phyloP scores from a whole-genome alignment of 1,139 yeast species.

The Saccharomycopsis hybrid region DNA sequence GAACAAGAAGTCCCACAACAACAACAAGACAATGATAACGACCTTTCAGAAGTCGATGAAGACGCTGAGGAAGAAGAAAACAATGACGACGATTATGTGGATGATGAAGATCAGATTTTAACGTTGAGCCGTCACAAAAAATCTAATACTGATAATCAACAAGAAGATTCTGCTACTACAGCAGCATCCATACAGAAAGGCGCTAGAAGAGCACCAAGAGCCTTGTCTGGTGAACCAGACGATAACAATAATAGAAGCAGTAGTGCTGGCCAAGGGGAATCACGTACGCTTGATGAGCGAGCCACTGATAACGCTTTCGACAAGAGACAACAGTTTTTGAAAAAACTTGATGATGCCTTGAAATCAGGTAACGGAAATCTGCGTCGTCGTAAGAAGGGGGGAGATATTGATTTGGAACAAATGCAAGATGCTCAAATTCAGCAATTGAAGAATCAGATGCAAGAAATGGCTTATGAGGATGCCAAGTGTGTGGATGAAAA shows the following conservation, averaged over 20 bases:
- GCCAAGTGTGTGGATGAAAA: constrained; percentile 69
- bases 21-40: constrained; percentile 27
- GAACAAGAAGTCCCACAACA: constrained; percentile 28
- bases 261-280: constrained; percentile 33
- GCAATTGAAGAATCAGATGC: constrained; percentile 80
- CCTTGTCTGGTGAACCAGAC: constrained; percentile 5
- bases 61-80: constrained; percentile 23
- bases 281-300: constrained; percentile 24
- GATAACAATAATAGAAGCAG: constrained; percentile 20
- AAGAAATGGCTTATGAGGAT: constrained; percentile 85
- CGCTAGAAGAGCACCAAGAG: not conserved
- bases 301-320: constrained; percentile 32
- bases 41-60: constrained; percentile 30
- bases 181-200: not conserved
- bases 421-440: constrained; percentile 91
- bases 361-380: constrained; percentile 28
- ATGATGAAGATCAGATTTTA: constrained; percentile 17
- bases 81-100: constrained; percentile 9
- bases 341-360: constrained; percentile 69
- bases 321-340: constrained; percentile 74
- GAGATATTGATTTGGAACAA: constrained; percentile 89
- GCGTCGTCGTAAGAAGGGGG: constrained; percentile 49
- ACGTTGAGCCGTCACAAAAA: constrained; percentile 17
- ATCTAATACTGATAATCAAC: not conserved
- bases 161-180: constrained; percentile 18